phyloP scores from a whole-genome alignment of 2,329 filamentous ascomycete species.

The Fusarium penzigii region DNA sequence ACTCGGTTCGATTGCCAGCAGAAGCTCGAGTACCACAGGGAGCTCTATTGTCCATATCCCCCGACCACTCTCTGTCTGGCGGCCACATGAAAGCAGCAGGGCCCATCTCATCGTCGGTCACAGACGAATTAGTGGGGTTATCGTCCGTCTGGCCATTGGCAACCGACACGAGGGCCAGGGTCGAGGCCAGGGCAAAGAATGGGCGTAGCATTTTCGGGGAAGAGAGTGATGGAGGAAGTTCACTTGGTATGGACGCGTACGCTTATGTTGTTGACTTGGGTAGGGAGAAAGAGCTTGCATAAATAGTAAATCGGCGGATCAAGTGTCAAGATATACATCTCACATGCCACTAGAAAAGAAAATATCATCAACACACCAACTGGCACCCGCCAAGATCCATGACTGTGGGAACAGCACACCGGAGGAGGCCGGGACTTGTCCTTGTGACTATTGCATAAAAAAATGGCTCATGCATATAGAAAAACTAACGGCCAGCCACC shows the following conservation, averaged over 20 bases:
- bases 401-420: too few relatives aligned
- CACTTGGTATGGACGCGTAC: too few relatives aligned
- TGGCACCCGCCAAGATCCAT: too few relatives aligned
- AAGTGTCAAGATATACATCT: background rate
- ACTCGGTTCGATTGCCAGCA: conserved; percentile 52
- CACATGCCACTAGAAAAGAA: background rate
- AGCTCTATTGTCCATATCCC: conserved; percentile 53
- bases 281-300: background rate
- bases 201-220: background rate
- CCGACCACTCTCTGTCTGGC: conserved; percentile 55
- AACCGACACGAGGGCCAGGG: conserved; percentile 7
- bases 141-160: conserved; percentile 12
- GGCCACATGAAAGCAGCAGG: conserved; percentile 65
- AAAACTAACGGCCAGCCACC: too few relatives aligned
- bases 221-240: background rate
- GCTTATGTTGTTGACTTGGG: background rate
- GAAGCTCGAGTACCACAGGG: conserved; percentile 57
- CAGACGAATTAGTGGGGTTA: conserved; percentile 11
- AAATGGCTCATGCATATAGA: background rate
- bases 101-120: conserved; percentile 41
- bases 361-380: too few relatives aligned
- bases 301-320: background rate
- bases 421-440: background rate
- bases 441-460: background rate
- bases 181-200: background rate